phyloP scores from a whole-genome alignment of 1,284 basidiomycete genomes.

The Xanthoconium separans region DNA sequence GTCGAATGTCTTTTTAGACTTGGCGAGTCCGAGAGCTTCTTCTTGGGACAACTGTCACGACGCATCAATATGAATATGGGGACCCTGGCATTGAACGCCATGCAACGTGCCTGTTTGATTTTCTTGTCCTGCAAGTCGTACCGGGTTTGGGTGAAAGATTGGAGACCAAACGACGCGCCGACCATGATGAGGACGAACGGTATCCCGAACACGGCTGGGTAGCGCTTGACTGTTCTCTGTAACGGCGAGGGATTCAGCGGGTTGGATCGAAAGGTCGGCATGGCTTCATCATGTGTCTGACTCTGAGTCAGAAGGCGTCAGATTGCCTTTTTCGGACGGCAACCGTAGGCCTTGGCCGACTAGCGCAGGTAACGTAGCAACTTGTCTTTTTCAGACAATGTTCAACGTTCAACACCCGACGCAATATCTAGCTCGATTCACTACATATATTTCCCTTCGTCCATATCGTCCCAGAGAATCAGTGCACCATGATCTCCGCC shows the following conservation, averaged over 20 bases:
- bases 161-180: conserved; percentile 82
- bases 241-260: conserved; percentile 48
- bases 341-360: no score
- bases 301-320: no score
- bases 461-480: neutral
- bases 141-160: conserved; percentile 84
- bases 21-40: conserved; percentile 80
- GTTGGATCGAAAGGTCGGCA: conserved; percentile 61
- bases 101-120: conserved; percentile 60
- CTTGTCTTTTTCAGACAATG: no score
- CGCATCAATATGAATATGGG: neutral
- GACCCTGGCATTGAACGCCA: neutral
- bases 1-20: conserved; percentile 84
- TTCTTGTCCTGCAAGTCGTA: conserved; percentile 89
- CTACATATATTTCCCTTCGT: neutral
- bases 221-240: conserved; percentile 48
- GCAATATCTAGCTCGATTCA: neutral
- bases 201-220: conserved; percentile 78
- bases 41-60: conserved; percentile 67
- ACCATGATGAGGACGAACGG: conserved; percentile 89
- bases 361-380: no score
- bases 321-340: conserved; percentile 3
- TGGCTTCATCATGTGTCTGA: conserved; percentile 29
- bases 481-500: neutral
- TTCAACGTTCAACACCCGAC: neutral